Evolutionary conservation across 768 basidiomycete species (phyloP).

Genomic region (Glaciozyma martinii): DNA sequence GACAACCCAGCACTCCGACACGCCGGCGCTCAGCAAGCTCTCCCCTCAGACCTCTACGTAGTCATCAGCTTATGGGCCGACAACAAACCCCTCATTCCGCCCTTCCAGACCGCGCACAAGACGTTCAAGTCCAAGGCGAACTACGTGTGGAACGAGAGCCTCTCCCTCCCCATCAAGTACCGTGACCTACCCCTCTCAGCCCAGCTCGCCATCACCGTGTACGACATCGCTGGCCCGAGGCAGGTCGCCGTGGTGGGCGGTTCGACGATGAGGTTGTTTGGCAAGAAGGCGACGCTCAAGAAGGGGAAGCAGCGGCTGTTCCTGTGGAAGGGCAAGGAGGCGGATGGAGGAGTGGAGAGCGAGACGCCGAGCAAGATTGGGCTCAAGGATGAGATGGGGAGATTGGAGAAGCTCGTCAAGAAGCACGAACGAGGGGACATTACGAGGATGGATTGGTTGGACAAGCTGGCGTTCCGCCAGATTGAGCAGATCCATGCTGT

Average conservation of each 20-base stretch:
- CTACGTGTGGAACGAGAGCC: conserved; percentile 81
- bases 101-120: conserved; percentile 85
- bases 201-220: conserved; percentile 87
- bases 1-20: conserved; percentile 74
- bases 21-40: conserved; percentile 66
- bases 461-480: conserved; percentile 82
- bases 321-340: conserved; percentile 73
- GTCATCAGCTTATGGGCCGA: conserved; percentile 86
- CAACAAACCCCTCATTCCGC: conserved; percentile 84
- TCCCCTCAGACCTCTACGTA: conserved; percentile 84
- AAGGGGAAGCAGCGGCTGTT: conserved; percentile 82
- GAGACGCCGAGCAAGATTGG: conserved; percentile 80
- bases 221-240: conserved; percentile 69
- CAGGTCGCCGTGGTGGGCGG: conserved; percentile 57
- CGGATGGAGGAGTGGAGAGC: conserved; percentile 71
- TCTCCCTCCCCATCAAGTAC: conserved; percentile 82
- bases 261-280: conserved; percentile 79
- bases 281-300: conserved; percentile 84
- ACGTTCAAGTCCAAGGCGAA: conserved; percentile 69
- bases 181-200: conserved; percentile 83
- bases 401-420: conserved; percentile 78
- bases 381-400: conserved; percentile 81
- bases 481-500: conserved; percentile 93
- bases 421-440: conserved; percentile 93
- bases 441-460: conserved; percentile 90